Evolutionary conservation across 2,329 filamentous ascomycete species (phyloP).

Genomic region (Diaporthe vexans): DNA sequence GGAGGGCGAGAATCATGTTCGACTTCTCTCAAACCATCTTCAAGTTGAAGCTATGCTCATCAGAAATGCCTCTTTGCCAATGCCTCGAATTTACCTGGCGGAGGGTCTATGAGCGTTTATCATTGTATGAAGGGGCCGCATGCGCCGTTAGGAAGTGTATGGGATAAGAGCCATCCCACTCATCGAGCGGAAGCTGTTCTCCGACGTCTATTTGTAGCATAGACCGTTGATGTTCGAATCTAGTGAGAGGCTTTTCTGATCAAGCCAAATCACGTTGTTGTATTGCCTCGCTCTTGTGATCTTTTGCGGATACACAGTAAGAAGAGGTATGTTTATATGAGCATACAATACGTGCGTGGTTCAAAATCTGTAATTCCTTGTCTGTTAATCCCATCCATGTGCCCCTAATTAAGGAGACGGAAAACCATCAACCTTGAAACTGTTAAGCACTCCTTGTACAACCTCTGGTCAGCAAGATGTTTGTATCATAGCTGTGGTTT

Average conservation of each 20-base stretch:
- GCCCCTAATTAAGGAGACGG: too few species aligned
- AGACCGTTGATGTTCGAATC: not conserved
- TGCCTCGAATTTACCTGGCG: not conserved
- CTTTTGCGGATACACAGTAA: not conserved
- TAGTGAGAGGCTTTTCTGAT: not conserved
- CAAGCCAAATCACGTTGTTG: not conserved
- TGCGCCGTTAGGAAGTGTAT: too few species aligned
- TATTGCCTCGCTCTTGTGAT: not conserved
- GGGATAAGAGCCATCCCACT: too few species aligned
- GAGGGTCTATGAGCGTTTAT: not conserved
- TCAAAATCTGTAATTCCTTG: too few species aligned
- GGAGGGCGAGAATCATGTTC: not conserved
- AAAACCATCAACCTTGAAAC: not conserved
- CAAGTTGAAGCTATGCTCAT: not conserved
- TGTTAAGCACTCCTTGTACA: not conserved
- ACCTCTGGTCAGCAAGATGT: not conserved
- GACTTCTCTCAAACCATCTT: not conserved
- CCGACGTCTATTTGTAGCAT: too few species aligned
- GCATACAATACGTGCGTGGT: too few species aligned
- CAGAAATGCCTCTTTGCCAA: not conserved
- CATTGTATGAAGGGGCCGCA: too few species aligned
- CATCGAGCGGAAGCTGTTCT: not conserved
- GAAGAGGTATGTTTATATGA: not conserved
- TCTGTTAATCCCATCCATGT: not conserved
- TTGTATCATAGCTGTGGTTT: not conserved